Evolutionary conservation across 148 eudicot species (phyloP).

Genomic region (Fallopia convolvulus): DNA sequence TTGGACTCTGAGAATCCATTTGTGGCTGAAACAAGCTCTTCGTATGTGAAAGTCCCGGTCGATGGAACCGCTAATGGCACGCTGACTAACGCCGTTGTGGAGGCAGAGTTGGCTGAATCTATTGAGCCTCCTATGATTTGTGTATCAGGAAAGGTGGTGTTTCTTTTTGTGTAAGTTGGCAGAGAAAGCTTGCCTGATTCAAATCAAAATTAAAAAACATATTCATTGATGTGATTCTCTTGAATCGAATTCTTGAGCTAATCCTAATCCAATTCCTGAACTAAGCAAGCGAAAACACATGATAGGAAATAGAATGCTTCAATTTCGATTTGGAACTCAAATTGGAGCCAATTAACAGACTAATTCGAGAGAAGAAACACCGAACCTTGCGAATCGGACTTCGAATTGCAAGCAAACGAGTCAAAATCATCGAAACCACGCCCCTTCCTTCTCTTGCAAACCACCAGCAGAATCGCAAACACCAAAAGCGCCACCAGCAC

Average conservation of each 20-base stretch:
- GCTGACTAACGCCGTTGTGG: neutral
- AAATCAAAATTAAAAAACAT: neutral
- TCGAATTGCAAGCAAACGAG: slow-evolving; percentile 4
- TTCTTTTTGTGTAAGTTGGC: slow-evolving; percentile 25
- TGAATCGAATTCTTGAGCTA: too few relatives aligned
- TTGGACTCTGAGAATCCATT: slow-evolving; percentile 32
- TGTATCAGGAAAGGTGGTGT: slow-evolving; percentile 10
- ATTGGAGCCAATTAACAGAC: too few relatives aligned
- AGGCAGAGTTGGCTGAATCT: neutral
- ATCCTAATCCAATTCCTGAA: neutral
- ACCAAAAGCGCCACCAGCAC: slow-evolving; percentile 22
- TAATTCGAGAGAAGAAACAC: neutral
- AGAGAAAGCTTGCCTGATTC: slow-evolving; percentile 21
- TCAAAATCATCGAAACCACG: slow-evolving; percentile 12
- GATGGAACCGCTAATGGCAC: slow-evolving; percentile 12
- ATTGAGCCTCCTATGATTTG: neutral
- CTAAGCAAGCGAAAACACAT: neutral
- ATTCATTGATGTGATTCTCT: neutral
- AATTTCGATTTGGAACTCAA: too few relatives aligned
- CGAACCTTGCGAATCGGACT: slow-evolving; percentile 9
- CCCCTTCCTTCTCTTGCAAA: slow-evolving; percentile 22
- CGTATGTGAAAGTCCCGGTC: slow-evolving; percentile 29
- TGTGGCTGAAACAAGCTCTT: slow-evolving; percentile 35
- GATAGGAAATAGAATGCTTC: too few relatives aligned
- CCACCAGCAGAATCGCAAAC: slow-evolving; percentile 17